Evolutionary conservation across 2,329 filamentous ascomycete genomes (phyloP).

Genomic region (Fusarium oxysporum): DNA sequence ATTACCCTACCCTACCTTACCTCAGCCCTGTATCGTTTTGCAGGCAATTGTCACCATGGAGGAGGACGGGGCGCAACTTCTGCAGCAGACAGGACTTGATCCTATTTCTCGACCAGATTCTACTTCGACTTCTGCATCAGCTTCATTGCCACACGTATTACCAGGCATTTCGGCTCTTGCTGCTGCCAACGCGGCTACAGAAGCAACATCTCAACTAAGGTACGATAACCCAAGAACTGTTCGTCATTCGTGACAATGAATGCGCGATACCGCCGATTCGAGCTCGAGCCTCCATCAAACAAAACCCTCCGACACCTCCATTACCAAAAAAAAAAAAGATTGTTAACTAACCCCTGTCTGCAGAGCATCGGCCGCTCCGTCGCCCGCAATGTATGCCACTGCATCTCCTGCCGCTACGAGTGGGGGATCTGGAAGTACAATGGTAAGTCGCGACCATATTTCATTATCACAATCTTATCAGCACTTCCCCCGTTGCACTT

Average conservation of each 20-base stretch:
- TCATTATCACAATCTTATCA: slow-evolving; percentile 27
- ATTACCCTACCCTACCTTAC: neutral
- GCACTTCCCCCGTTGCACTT: slow-evolving; percentile 1
- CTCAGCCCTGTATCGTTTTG: neutral
- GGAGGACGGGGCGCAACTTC: slow-evolving; percentile 59
- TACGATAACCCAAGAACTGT: slow-evolving; percentile 47
- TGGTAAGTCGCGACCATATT: slow-evolving; percentile 51
- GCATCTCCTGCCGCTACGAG: slow-evolving; percentile 56
- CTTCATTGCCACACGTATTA: slow-evolving; percentile 55
- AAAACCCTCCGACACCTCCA: neutral
- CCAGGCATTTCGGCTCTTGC: slow-evolving; percentile 60
- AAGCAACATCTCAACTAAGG: slow-evolving; percentile 60
- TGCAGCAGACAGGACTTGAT: slow-evolving; percentile 57
- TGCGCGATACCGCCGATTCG: neutral
- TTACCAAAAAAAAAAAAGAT: neutral
- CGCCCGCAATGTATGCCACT: slow-evolving; percentile 44
- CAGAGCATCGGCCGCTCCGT: slow-evolving; percentile 39
- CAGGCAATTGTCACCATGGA: slow-evolving; percentile 47
- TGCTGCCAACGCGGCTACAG: slow-evolving; percentile 53
- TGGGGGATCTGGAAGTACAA: slow-evolving; percentile 53
- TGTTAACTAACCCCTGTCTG: slow-evolving; percentile 31
- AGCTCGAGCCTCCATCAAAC: neutral
- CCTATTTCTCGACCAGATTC: slow-evolving; percentile 63
- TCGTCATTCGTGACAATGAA: neutral
- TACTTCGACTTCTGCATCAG: slow-evolving; percentile 59